Percentiles rank a stretch among this genome's conserved stretches.
Conservation (phyloP, 2,329 filamentous ascomycete species). For the Teratosphaeria nubilosa region DNA sequence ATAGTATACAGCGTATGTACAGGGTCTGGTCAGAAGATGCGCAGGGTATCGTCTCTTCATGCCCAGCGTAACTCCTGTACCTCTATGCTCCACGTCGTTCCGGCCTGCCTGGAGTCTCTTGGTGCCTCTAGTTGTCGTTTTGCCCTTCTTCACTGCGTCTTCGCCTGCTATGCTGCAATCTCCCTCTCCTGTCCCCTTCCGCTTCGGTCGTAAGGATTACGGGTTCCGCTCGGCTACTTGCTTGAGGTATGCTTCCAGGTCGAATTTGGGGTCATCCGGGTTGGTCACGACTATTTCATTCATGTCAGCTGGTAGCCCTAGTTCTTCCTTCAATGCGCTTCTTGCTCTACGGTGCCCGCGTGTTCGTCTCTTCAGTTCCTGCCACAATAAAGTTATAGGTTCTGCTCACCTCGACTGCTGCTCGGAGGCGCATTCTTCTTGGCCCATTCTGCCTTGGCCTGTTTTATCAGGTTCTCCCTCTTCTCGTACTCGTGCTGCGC, state of each 20-base stretch:
- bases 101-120: neutral
- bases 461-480: conserved; percentile 82
- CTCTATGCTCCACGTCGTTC: neutral
- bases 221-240: conserved; percentile 43
- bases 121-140: neutral
- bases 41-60: neutral
- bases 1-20: neutral
- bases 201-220: neutral
- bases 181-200: neutral
- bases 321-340: neutral
- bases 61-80: neutral
- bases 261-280: conserved; percentile 79
- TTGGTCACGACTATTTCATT: conserved; percentile 54
- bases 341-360: conserved; percentile 2
- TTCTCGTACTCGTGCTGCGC: conserved; percentile 76
- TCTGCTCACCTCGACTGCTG: conserved; percentile 23
- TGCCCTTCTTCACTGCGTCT: neutral
- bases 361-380: neutral
- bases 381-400: neutral
- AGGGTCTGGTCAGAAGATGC: neutral
- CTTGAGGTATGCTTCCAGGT: conserved; percentile 75
- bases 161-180: neutral
- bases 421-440: conserved; percentile 57
- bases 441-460: conserved; percentile 84
- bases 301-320: neutral